A percentile compares a stretch with the other conserved stretches of the same genome.
Conservation (phyloP, 78 protist genomes). For the Bodo saltans region DNA sequence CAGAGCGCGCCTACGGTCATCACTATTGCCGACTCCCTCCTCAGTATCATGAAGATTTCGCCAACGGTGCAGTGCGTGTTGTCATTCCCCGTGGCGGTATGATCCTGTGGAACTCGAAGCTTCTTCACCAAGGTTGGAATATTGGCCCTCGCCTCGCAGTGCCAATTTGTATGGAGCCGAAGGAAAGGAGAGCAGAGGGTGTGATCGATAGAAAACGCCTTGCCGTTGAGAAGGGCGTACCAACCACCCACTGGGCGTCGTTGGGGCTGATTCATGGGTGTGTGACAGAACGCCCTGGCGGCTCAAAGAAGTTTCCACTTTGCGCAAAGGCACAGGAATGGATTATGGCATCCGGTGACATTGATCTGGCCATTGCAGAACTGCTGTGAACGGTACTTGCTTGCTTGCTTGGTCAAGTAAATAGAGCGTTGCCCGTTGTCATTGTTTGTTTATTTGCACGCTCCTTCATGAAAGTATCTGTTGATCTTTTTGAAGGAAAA, state of each 20-base stretch:
- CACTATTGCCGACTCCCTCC: no score
- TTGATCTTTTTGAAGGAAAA: neutral
- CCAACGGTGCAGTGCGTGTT: constrained; percentile 1
- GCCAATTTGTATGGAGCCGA: constrained; percentile 16
- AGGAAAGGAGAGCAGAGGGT: neutral
- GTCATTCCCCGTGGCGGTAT: constrained; percentile 18
- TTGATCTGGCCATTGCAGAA: neutral
- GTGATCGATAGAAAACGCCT: no score
- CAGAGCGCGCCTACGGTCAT: neutral
- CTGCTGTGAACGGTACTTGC: neutral
- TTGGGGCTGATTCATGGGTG: no score
- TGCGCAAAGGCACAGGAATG: no score
- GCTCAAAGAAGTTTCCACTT: no score
- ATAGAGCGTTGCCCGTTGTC: neutral
- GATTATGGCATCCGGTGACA: no score
- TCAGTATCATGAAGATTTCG: no score
- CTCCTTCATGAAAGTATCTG: neutral
- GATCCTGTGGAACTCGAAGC: constrained; percentile 2
- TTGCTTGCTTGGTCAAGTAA: neutral
- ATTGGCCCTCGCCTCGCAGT: constrained; percentile 12
- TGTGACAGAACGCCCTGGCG: no score
- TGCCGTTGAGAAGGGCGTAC: no score
- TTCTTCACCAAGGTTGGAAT: constrained; percentile 13
- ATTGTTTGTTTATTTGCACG: neutral
- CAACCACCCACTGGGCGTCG: constrained; percentile 26